Evolutionary conservation across 2,329 filamentous ascomycete genomes (phyloP).

Genomic region (Trichoderma aggressivum): DNA sequence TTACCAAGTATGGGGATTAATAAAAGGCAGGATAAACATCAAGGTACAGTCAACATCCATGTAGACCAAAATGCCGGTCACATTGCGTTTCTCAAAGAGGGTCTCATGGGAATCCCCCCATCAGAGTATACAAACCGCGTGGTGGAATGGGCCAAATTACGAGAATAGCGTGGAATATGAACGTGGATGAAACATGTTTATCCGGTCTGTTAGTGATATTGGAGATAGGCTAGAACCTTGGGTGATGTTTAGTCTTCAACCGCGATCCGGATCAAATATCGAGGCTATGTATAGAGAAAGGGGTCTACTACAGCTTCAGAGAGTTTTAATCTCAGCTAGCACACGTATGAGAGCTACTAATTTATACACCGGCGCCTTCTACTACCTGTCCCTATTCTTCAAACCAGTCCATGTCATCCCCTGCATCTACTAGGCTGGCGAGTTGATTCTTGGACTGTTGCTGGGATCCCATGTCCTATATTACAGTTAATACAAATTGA

Average conservation of each 20-base stretch:
- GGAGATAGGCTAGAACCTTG: background rate
- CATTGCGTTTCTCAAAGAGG: background rate
- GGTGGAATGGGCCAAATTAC: background rate
- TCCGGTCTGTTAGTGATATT: background rate
- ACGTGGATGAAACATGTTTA: background rate
- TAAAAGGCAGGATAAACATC: background rate
- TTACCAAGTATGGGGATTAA: background rate
- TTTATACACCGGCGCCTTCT: background rate
- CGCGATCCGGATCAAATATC: background rate
- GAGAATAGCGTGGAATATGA: background rate
- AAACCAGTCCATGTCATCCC: background rate
- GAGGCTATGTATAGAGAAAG: background rate
- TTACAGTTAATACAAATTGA: background rate
- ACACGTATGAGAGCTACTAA: background rate
- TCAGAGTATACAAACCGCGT: background rate
- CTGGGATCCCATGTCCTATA: background rate
- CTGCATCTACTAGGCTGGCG: background rate
- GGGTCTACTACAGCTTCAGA: background rate
- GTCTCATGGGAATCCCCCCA: background rate
- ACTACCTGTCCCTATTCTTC: background rate
- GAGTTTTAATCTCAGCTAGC: background rate
- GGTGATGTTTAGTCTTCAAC: background rate
- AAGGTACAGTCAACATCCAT: background rate
- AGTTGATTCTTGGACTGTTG: background rate
- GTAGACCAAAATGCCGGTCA: background rate